These are phyloP conservation scores for Camellia lanceoleosa DNA, from an alignment of 148 eudicot species.

Conservation along the genomic window DNA sequence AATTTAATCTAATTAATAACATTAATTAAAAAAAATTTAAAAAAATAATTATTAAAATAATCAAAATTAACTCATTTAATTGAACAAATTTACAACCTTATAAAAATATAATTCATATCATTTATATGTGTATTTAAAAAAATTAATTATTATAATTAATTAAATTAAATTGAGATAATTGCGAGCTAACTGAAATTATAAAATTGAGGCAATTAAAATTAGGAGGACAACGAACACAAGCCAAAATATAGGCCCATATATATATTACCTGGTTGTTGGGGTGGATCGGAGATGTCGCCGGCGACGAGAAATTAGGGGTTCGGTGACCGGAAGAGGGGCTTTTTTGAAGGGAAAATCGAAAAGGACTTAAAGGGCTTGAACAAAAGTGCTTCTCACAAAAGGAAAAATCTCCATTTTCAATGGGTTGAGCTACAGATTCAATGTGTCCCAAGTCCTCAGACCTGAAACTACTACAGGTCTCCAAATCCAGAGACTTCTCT, in stretches of 20 bases:
- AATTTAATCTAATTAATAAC: too few relatives aligned
- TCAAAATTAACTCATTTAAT: too few relatives aligned
- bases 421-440: slow-evolving; percentile 22
- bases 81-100: too few relatives aligned
- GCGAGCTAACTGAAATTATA: too few relatives aligned
- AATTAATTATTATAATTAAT: too few relatives aligned
- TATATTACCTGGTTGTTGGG: slow-evolving; percentile 41
- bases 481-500: slow-evolving; percentile 50
- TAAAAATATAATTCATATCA: too few relatives aligned
- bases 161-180: too few relatives aligned
- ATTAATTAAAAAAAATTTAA: too few relatives aligned
- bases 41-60: too few relatives aligned
- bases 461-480: slow-evolving; percentile 41
- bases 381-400: slow-evolving; percentile 37
- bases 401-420: slow-evolving; percentile 26
- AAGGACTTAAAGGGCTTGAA: slow-evolving; percentile 61
- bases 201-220: too few relatives aligned
- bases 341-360: slow-evolving; percentile 46
- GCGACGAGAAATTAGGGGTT: slow-evolving; percentile 51
- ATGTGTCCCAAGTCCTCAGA: slow-evolving; percentile 31
- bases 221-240: not conserved
- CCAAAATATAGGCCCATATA: not conserved
- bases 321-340: slow-evolving; percentile 45
- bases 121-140: too few relatives aligned
- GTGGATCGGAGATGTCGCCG: slow-evolving; percentile 57